phyloP scores from a whole-genome alignment of 1,284 basidiomycete genomes.

The Ganoderma multipileum region DNA sequence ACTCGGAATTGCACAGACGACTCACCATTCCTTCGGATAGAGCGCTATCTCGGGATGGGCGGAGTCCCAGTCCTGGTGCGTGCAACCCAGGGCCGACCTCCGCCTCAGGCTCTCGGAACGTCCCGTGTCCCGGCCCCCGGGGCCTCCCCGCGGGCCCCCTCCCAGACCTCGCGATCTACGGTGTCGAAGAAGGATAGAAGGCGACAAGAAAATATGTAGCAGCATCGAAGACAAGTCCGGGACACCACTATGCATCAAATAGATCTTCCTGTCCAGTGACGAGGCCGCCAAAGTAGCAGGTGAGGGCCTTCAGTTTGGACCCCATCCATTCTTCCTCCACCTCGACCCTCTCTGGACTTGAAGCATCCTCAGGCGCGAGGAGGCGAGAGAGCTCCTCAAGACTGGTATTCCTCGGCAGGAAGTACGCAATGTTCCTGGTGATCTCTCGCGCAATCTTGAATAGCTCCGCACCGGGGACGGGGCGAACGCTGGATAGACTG shows the following conservation, averaged over 20 bases:
- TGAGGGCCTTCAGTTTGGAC: conserved; percentile 82
- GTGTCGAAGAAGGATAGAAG: background rate
- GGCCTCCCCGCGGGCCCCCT: background rate
- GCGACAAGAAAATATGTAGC: background rate
- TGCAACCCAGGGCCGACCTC: background rate
- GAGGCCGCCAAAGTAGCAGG: conserved; percentile 84
- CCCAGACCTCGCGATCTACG: background rate
- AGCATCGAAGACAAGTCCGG: background rate
- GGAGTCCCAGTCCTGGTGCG: background rate
- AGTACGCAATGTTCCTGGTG: conserved; percentile 88
- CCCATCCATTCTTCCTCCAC: conserved; percentile 93
- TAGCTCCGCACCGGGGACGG: conserved; percentile 83
- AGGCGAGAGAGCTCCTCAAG: conserved; percentile 75
- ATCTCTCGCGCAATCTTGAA: conserved; percentile 76
- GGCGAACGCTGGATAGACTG: conserved; percentile 75
- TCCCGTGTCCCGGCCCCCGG: no score
- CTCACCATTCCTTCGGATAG: background rate
- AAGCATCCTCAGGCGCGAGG: conserved; percentile 28
- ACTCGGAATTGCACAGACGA: background rate
- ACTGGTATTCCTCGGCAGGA: conserved; percentile 85
- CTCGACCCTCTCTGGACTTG: conserved; percentile 64
- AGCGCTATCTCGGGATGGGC: background rate
- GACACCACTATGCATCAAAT: conserved; percentile 43
- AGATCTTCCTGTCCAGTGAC: conserved; percentile 67
- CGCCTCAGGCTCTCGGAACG: background rate